A percentile compares a stretch with the other conserved stretches of the same genome.
phyloP scores from a whole-genome alignment of 164 flowering plant species.

The Akebia trifoliata region DNA sequence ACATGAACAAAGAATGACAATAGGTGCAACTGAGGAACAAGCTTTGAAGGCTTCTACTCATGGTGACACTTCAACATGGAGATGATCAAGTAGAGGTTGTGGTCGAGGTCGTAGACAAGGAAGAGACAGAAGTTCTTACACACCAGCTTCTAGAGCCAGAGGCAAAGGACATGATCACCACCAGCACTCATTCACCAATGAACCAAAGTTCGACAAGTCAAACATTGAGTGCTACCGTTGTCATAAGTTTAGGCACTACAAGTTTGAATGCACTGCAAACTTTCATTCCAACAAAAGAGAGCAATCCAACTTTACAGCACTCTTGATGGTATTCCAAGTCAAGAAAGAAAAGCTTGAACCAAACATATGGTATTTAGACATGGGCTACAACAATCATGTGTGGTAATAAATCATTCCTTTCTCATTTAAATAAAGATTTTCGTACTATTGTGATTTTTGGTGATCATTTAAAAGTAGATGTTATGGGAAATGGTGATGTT shows the following conservation, averaged over 20 bases:
- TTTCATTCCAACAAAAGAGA: neutral
- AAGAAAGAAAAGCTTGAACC: neutral
- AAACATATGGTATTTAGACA: too few species aligned
- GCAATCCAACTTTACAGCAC: neutral
- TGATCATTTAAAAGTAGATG: too few species aligned
- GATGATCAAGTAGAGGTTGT: neutral
- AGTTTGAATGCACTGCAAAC: neutral
- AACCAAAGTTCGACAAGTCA: too few species aligned
- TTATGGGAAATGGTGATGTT: too few species aligned
- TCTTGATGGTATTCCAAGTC: neutral
- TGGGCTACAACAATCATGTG: too few species aligned
- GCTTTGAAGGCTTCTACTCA: neutral
- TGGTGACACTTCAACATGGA: neutral
- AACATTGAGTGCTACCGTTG: conserved; percentile 2
- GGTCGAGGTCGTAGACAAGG: neutral
- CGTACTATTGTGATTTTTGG: too few species aligned
- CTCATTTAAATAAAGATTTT: too few species aligned
- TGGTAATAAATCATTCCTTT: too few species aligned
- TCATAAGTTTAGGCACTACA: neutral
- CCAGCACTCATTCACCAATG: neutral
- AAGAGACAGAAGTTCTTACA: neutral
- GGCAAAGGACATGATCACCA: neutral
- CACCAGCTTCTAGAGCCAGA: neutral
- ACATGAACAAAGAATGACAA: neutral
- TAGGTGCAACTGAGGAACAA: neutral